Base-by-base conservation (phyloP, 2,329 filamentous ascomycete species). In the Arthrobotrys sinensis region DNA sequence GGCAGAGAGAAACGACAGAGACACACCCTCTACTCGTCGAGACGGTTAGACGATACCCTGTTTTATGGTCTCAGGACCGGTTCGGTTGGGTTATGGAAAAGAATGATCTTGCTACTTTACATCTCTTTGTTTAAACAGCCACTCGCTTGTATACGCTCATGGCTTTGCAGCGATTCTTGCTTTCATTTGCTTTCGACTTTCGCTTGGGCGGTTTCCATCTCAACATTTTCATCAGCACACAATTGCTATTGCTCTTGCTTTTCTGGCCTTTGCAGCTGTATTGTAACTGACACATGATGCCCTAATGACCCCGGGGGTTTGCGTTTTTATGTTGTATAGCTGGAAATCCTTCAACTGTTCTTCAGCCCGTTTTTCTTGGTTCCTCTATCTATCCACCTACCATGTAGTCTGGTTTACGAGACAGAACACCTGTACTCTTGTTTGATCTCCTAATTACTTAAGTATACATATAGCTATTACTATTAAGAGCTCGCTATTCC, bases 41-140 rank as follows among this genome's bases (percentile, higher is more conserved):
- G 69, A 66, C 69, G 43, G 60, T 52, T 73, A 73, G 60, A 73
- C 52, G 69, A 73, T 73, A 73, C 69, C 69, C 69, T 60, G 38
- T 67, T 53, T 66, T 67, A 67, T 24, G 69, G 69, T 73, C 69
- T 60, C 69, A 38, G 46, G 60, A 71, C 68, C 68, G 45, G 40
- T 24, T 36, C 24, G 55, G 57, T 52, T 52, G 55, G 55, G 50
- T 62, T 52, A 70, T 40, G 66, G 57, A 69, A 46, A 60, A 43
- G 53, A 57, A 57, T 55, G 24, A 32, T 43, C 40, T 55, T 67
- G 16, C 36, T 46, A 43, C 16, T 60, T 60, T 12, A 38, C 32
- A 57, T 57, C 52, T 57, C 32, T 38, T 36, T 24, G 14, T 45
- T 32, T 55, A 3, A 60, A 57, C n/a, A 43, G 36, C 5, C 55